phyloP scores from a whole-genome alignment of 2,329 filamentous ascomycete species.

The Fusarium mangiferae region DNA sequence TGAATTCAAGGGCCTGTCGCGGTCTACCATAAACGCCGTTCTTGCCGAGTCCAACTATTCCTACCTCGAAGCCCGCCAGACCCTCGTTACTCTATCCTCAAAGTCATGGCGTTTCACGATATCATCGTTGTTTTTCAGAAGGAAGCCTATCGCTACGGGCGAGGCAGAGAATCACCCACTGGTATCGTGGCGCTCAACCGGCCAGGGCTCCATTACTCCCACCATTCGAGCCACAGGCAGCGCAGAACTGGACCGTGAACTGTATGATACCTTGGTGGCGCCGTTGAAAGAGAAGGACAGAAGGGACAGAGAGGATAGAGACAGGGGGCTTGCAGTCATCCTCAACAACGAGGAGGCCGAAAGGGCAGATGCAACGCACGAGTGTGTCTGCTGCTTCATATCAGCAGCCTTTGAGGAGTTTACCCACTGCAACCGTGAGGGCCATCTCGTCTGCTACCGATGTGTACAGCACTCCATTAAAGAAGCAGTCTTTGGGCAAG shows the following conservation, averaged over 20 bases:
- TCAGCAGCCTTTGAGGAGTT: slow-evolving; percentile 78
- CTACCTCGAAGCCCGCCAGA: slow-evolving; percentile 76
- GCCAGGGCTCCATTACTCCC: slow-evolving; percentile 66
- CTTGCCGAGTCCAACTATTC: slow-evolving; percentile 84
- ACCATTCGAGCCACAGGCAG: slow-evolving; percentile 74
- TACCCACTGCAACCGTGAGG: slow-evolving; percentile 73
- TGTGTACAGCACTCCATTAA: slow-evolving; percentile 85
- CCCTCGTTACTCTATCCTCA: slow-evolving; percentile 73
- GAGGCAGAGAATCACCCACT: slow-evolving; percentile 70
- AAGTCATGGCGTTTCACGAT: slow-evolving; percentile 83
- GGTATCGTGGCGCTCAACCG: slow-evolving; percentile 68
- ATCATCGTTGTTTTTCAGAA: slow-evolving; percentile 74
- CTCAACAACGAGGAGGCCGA: slow-evolving; percentile 71
- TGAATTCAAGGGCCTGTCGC: slow-evolving; percentile 80
- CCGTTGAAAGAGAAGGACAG: slow-evolving; percentile 61
- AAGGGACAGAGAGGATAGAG: slow-evolving; percentile 59
- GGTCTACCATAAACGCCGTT: slow-evolving; percentile 80
- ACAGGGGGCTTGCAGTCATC: slow-evolving; percentile 62
- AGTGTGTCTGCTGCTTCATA: slow-evolving; percentile 83
- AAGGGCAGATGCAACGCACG: slow-evolving; percentile 65
- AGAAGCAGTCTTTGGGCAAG: slow-evolving; percentile 92
- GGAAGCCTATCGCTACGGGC: slow-evolving; percentile 64
- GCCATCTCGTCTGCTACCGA: slow-evolving; percentile 81
- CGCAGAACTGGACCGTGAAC: slow-evolving; percentile 70
- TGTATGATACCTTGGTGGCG: slow-evolving; percentile 66